Percentiles rank a stretch among this genome's conserved stretches.
Evolutionary conservation across 805 yeast genomes (phyloP).

Genomic region (Candida wancherniae): DNA sequence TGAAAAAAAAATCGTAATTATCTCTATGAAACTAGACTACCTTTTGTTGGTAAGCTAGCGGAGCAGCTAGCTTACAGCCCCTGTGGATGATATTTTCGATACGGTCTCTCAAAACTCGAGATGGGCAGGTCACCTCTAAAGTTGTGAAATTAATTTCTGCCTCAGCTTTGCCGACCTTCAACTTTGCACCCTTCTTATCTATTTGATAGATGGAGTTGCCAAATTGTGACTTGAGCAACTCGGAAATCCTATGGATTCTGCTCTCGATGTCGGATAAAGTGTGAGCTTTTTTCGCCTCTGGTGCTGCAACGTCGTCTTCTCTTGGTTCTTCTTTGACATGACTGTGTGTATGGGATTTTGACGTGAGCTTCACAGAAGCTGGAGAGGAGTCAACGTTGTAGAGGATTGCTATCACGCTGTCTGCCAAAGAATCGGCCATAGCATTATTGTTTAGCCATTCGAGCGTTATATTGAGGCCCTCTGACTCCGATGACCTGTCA

Average conservation of each 20-base stretch:
- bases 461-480: constrained; percentile 49
- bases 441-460: constrained; percentile 85
- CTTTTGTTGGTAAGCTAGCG: constrained; percentile 51
- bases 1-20: no score
- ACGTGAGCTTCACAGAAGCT: constrained; percentile 85
- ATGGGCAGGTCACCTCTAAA: constrained; percentile 64
- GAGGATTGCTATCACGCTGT: constrained; percentile 83
- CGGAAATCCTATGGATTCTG: constrained; percentile 47
- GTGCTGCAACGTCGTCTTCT: constrained; percentile 14
- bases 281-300: constrained; percentile 20
- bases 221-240: constrained; percentile 76
- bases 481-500: constrained; percentile 29
- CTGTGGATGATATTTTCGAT: constrained; percentile 74
- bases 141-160: constrained; percentile 65
- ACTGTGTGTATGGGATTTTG: constrained; percentile 49
- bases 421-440: constrained; percentile 91
- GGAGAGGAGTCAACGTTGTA: constrained; percentile 93
- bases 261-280: constrained; percentile 23
- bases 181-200: constrained; percentile 46
- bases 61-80: constrained; percentile 79
- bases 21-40: no score
- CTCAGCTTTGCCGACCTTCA: constrained; percentile 68
- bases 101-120: constrained; percentile 74
- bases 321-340: constrained; percentile 23
- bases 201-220: constrained; percentile 59